Percentiles rank a stretch among this genome's conserved stretches.
phyloP scores from a whole-genome alignment of 2,329 filamentous ascomycete species.

The Paracoccidioides lutzii region DNA sequence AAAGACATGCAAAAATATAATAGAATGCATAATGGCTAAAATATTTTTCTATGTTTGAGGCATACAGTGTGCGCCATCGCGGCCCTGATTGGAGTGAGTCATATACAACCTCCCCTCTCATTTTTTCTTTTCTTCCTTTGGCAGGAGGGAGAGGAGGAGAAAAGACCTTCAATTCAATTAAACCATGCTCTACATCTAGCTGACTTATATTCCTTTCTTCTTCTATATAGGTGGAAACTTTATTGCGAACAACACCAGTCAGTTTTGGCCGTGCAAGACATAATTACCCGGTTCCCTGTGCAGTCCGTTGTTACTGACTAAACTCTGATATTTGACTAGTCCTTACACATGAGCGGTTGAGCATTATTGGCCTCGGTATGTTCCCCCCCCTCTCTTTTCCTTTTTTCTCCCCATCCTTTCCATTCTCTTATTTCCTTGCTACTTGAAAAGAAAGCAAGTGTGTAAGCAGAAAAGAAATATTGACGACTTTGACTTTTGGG shows the following conservation, averaged over 20 bases:
- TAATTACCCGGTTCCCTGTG: neutral
- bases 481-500: slow-evolving; percentile 7
- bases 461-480: neutral
- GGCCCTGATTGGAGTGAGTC: slow-evolving; percentile 96
- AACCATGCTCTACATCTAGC: neutral
- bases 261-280: slow-evolving; percentile 18
- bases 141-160: neutral
- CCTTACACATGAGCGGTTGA: slow-evolving; percentile 91
- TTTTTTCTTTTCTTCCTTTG: neutral
- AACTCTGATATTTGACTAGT: slow-evolving; percentile 39
- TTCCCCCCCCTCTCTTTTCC: neutral
- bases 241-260: slow-evolving; percentile 83
- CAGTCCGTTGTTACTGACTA: slow-evolving; percentile 9
- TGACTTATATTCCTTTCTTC: neutral
- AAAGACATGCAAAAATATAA: neutral
- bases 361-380: slow-evolving; percentile 91
- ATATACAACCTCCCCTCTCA: neutral
- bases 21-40: neutral
- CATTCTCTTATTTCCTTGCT: too few relatives aligned
- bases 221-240: slow-evolving; percentile 62
- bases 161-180: neutral
- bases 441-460: too few relatives aligned
- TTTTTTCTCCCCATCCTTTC: too few relatives aligned
- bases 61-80: slow-evolving; percentile 71
- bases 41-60: neutral